Conservation (phyloP, 441 rosid species). For the Erodium chrysanthum region DNA sequence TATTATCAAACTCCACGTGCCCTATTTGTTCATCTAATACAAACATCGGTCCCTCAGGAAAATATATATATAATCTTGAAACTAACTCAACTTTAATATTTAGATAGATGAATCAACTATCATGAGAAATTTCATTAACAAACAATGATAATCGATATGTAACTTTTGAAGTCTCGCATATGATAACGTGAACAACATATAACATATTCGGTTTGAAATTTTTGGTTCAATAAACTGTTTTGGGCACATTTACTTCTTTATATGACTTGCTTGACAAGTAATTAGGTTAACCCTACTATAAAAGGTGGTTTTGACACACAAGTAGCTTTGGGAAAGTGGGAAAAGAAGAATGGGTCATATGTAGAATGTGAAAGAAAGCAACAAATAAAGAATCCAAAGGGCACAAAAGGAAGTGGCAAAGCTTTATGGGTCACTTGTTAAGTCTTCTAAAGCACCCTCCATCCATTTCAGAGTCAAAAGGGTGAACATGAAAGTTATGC, state of each 20-base stretch:
- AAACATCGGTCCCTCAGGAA: too few species aligned
- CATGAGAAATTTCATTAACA: too few species aligned
- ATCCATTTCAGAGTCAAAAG: neutral
- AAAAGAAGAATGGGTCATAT: neutral
- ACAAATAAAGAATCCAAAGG: neutral
- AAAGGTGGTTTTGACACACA: neutral
- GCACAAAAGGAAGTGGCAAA: neutral
- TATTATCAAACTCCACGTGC: neutral
- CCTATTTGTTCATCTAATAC: too few species aligned
- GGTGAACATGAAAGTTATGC: neutral
- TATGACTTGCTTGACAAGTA: neutral
- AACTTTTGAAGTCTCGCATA: too few species aligned
- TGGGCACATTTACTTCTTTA: neutral
- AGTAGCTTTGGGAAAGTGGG: neutral
- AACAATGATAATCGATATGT: too few species aligned
- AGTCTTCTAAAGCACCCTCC: neutral
- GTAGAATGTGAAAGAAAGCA: slow-evolving; percentile 1
- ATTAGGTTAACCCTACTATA: neutral
- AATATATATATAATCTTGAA: too few species aligned
- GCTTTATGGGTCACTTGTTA: neutral
- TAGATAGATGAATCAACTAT: too few species aligned
- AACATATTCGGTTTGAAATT: too few species aligned
- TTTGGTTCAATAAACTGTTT: neutral
- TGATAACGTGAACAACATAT: too few species aligned
- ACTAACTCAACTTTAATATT: too few species aligned